These are phyloP conservation scores for Exophiala calicioides DNA, from an alignment of 2,329 filamentous ascomycete genomes.

Conservation along the genomic window DNA sequence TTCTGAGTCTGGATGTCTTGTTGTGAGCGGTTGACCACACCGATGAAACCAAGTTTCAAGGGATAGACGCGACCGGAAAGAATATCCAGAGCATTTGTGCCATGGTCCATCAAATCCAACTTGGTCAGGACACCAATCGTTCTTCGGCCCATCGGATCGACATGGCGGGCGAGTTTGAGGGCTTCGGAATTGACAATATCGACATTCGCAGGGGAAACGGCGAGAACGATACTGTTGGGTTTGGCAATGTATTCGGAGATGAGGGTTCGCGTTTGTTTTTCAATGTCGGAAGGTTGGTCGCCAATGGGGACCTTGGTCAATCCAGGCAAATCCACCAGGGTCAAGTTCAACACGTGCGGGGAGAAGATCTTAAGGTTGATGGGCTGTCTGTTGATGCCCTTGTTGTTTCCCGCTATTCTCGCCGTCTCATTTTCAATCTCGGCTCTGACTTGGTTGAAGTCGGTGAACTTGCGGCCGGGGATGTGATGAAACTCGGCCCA, in stretches of 20 bases:
- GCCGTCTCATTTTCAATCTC: slow-evolving; percentile 98
- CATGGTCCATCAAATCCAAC: slow-evolving; percentile 97
- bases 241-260: slow-evolving; percentile 99
- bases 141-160: slow-evolving; percentile 88
- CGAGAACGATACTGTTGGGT: slow-evolving; percentile 95
- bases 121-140: slow-evolving; percentile 98
- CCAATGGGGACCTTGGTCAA: slow-evolving; percentile 98
- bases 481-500: slow-evolving; percentile 98
- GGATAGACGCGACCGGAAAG: slow-evolving; percentile 96
- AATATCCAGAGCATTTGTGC: slow-evolving; percentile 96
- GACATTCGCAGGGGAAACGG: slow-evolving; percentile 95
- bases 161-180: slow-evolving; percentile 92
- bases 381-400: slow-evolving; percentile 94
- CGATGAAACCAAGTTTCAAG: slow-evolving; percentile 94
- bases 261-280: slow-evolving; percentile 95
- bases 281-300: slow-evolving; percentile 95
- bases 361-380: slow-evolving; percentile 99
- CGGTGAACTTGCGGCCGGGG: slow-evolving; percentile 81
- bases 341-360: slow-evolving; percentile 92
- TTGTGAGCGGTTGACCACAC: slow-evolving; percentile 95
- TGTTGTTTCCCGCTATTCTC: slow-evolving; percentile 92
- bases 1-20: slow-evolving; percentile 97
- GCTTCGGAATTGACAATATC: slow-evolving; percentile 98
- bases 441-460: slow-evolving; percentile 89
- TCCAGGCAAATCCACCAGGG: slow-evolving; percentile 91